Conservation (phyloP, 2,329 filamentous ascomycete species). For the Paracamarosporium sp. region DNA sequence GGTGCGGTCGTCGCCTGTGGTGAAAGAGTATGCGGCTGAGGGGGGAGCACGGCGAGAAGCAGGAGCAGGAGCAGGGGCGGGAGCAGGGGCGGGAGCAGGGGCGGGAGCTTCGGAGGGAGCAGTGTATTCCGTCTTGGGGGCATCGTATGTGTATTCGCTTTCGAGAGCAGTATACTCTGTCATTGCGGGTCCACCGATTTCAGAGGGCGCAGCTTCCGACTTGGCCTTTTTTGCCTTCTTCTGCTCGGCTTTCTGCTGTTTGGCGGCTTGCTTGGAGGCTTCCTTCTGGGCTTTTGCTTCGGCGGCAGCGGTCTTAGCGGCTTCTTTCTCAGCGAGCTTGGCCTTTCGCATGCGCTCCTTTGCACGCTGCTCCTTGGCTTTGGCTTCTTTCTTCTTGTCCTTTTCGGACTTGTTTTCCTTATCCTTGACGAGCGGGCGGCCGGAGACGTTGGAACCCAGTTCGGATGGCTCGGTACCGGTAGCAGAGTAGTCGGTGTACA, state of each 20-base stretch:
- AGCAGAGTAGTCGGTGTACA: slow-evolving; percentile 77
- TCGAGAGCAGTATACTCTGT: slow-evolving; percentile 14
- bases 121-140: slow-evolving; percentile 35
- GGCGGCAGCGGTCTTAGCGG: slow-evolving; percentile 37
- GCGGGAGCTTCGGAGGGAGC: slow-evolving; percentile 34
- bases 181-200: slow-evolving; percentile 31
- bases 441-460: slow-evolving; percentile 55
- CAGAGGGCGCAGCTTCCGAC: slow-evolving; percentile 34
- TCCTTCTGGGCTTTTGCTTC: slow-evolving; percentile 54
- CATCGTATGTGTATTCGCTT: slow-evolving; percentile 23
- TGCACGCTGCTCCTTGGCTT: slow-evolving; percentile 45
- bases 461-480: slow-evolving; percentile 69
- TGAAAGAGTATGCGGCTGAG: slow-evolving; percentile 56
- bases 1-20: slow-evolving; percentile 52
- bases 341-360: slow-evolving; percentile 62
- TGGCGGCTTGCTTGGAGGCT: slow-evolving; percentile 44
- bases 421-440: slow-evolving; percentile 53
- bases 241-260: slow-evolving; percentile 49
- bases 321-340: slow-evolving; percentile 46
- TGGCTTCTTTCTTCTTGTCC: slow-evolving; percentile 48
- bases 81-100: slow-evolving; percentile 13
- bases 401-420: slow-evolving; percentile 45
- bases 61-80: slow-evolving; percentile 16
- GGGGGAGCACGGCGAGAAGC: slow-evolving; percentile 39
- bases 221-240: slow-evolving; percentile 51